Conservation (phyloP, 139 green algal genomes). For the Picochlorum sp. region DNA sequence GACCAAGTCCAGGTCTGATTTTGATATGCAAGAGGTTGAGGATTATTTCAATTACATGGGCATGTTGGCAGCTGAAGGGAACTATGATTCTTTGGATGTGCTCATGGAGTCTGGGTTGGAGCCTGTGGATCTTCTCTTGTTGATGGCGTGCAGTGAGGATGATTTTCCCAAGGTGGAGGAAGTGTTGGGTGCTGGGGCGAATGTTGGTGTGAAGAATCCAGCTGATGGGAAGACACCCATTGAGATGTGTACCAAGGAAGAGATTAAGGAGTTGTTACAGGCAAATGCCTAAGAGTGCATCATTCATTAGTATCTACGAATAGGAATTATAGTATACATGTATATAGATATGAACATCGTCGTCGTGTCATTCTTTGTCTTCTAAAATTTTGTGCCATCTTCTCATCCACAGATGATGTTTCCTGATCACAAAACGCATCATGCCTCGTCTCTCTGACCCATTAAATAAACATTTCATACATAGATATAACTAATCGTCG, state of each 20-base stretch:
- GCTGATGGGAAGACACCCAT: conserved; percentile 54
- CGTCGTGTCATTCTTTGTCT: too few species aligned
- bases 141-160: conserved; percentile 77
- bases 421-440: too few species aligned
- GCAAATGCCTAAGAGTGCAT: too few species aligned
- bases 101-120: conserved; percentile 60
- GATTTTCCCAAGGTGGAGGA: conserved; percentile 91
- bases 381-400: too few species aligned
- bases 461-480: too few species aligned
- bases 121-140: conserved; percentile 82
- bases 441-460: too few species aligned
- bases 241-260: conserved; percentile 60
- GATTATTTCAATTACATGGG: conserved; percentile 99
- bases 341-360: too few species aligned
- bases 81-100: conserved; percentile 76
- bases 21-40: conserved; percentile 68
- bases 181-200: conserved; percentile 64
- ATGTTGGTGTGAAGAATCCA: conserved; percentile 48
- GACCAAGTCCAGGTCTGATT: conserved; percentile 45
- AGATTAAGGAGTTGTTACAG: conserved; percentile 36
- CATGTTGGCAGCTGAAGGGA: conserved; percentile 70
- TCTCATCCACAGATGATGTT: too few species aligned
- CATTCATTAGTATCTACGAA: too few species aligned
- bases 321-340: too few species aligned
- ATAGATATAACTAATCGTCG: too few species aligned